Percentiles rank a stretch among this genome's conserved stretches.
phyloP scores from a whole-genome alignment of 2,329 filamentous ascomycete species.

The Aureobasidium sp. region DNA sequence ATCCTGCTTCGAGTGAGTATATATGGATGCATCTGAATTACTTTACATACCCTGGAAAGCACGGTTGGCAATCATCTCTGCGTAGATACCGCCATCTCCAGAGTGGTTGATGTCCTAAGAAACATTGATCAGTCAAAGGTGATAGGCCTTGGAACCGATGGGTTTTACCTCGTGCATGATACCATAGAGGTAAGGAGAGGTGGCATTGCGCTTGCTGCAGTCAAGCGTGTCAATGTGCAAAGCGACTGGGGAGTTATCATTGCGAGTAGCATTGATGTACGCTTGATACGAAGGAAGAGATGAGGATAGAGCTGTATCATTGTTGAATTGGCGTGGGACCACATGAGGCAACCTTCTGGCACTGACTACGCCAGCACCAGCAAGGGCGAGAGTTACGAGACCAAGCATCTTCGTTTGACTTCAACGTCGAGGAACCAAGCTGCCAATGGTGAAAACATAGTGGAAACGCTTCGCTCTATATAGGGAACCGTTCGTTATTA shows the following conservation, averaged over 20 bases:
- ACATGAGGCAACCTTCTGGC: slow-evolving; percentile 12
- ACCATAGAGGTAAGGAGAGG: slow-evolving; percentile 15
- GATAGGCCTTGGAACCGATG: not conserved
- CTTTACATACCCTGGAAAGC: slow-evolving; percentile 49
- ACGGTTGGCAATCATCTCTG: slow-evolving; percentile 60
- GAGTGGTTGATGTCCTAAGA: slow-evolving; percentile 41
- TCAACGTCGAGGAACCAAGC: not conserved
- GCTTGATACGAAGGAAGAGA: slow-evolving; percentile 13
- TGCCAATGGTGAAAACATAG: not conserved
- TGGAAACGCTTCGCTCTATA: not conserved
- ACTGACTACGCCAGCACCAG: not conserved
- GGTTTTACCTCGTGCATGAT: slow-evolving; percentile 15
- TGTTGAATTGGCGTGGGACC: not conserved
- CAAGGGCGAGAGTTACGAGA: slow-evolving; percentile 5
- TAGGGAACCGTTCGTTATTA: not conserved
- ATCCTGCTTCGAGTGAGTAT: slow-evolving; percentile 15
- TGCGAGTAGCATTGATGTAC: slow-evolving; percentile 16
- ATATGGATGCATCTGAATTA: not conserved
- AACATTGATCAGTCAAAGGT: not conserved
- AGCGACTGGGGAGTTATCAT: slow-evolving; percentile 15
- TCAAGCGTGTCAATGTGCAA: slow-evolving; percentile 13
- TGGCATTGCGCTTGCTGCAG: slow-evolving; percentile 13
- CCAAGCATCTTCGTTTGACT: slow-evolving; percentile 7
- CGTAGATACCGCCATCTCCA: slow-evolving; percentile 65
- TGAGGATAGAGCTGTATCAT: not conserved